phyloP scores from a whole-genome alignment of 75 land plant genomes.

The Cryptomeria japonica region DNA sequence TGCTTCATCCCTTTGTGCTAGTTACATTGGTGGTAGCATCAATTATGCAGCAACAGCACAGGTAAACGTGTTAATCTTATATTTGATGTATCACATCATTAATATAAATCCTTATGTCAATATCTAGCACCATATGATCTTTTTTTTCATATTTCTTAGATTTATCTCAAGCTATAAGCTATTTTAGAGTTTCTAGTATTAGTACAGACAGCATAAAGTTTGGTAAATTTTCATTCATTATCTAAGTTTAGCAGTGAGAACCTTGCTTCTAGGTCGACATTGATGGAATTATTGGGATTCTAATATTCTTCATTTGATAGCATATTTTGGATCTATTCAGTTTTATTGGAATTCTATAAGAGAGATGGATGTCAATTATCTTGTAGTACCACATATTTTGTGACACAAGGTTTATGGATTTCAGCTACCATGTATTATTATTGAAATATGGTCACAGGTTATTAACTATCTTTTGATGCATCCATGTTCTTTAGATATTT shows the following conservation, averaged over 20 bases:
- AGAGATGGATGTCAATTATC: not conserved
- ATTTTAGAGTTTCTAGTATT: not conserved
- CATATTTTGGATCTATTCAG: not conserved
- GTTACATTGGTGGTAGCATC: constrained; percentile 47
- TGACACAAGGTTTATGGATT: too few species aligned
- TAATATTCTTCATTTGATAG: not conserved
- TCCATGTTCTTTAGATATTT: too few species aligned
- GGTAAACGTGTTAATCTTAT: constrained; percentile 9
- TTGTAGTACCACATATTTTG: not conserved
- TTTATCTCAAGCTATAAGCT: not conserved
- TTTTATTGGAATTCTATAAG: not conserved
- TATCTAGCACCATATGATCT: not conserved
- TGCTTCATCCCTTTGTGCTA: constrained; percentile 54
- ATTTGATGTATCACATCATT: not conserved
- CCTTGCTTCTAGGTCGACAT: not conserved
- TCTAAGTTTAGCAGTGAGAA: not conserved
- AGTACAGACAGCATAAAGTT: not conserved
- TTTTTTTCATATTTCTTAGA: too few species aligned
- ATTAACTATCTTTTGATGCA: too few species aligned
- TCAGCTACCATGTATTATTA: too few species aligned
- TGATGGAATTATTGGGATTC: not conserved
- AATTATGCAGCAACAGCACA: constrained; percentile 58
- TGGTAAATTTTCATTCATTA: not conserved
- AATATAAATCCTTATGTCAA: not conserved
- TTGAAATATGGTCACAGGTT: too few species aligned